Percentiles rank a stretch among this genome's conserved stretches.
Conservation (phyloP, 257 asterid genomes). For the Penstemon barbatus region DNA sequence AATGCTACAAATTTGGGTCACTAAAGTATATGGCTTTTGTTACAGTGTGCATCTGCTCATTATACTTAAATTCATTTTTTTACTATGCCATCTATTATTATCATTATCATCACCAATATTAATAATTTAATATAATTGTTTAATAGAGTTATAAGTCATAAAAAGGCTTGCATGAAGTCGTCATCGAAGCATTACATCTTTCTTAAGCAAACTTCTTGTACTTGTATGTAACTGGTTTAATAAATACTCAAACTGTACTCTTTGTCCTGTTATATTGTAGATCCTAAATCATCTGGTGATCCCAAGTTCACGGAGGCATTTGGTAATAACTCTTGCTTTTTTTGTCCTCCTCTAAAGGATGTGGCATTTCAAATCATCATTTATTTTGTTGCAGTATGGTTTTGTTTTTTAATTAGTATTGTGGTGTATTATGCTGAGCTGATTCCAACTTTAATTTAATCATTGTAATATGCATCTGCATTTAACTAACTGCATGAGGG, state of each 20-base stretch:
- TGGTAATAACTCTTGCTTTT: conserved; percentile 52
- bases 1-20: background rate
- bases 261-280: conserved; percentile 47
- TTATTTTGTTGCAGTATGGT: conserved; percentile 7
- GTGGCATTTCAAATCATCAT: conserved; percentile 4
- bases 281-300: conserved; percentile 70
- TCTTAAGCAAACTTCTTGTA: conserved; percentile 18
- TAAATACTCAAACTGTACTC: conserved; percentile 18
- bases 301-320: conserved; percentile 67
- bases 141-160: background rate
- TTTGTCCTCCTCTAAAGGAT: conserved; percentile 15
- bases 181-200: conserved; percentile 2
- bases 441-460: background rate
- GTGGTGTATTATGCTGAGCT: background rate
- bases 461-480: too few species aligned
- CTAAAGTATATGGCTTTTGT: background rate
- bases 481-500: too few species aligned
- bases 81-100: background rate
- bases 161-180: conserved; percentile 2
- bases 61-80: background rate
- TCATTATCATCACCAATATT: background rate
- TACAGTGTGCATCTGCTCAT: conserved; percentile 3
- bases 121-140: background rate
- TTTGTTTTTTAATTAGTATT: background rate
- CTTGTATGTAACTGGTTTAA: conserved; percentile 17